Evolutionary conservation across 2,329 filamentous ascomycete genomes (phyloP), one percentile per base, ranked within the genome.

Genomic region (Pseudocercospora musae): DNA sequence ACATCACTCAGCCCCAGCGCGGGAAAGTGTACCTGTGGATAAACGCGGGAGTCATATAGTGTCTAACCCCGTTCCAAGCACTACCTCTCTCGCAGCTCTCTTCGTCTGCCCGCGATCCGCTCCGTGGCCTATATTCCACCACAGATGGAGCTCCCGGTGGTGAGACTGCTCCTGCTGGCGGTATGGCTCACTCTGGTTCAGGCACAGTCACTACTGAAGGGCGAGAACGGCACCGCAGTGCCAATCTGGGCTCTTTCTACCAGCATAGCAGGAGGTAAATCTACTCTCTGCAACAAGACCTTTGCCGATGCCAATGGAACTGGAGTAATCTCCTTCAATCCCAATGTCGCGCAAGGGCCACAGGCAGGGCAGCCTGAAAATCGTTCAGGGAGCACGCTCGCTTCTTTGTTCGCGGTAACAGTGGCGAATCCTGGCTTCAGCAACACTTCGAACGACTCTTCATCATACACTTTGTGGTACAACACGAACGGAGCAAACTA

Each of bases 401-500:
- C 37, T 40, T 40, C 37, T 18, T n/a, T 40, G 37, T 40, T 40
- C 37, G 37, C 37, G 15, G 37, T 40, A 40, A 40, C 37, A 18
- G 37, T 40, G 37, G 37, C 37, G 37, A 40, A 40, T 40, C 62
- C 52, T 18, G 58, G 53, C 52, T 18, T 37, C 13, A 58, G 20
- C 29, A 55, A 58, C 18, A 15, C 31, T 25, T 37, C 54, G n/a
- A 58, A 58, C 18, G 31, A 50, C 18, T 59, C 60, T 3, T 56
- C 57, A 3, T 54, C 57, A 29, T 58, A 55, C n/a, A 49, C 52
- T 37, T 37, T 61, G 18, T 64, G 62, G 62, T 64, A 58, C 37
- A 58, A 64, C 18, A 62, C 62, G 5, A 61, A 61, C 37, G 62
- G 62, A n/a, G 62, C 62, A 5, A 59, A 64, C 37, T 64, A 64